Evolutionary conservation across 495 filamentous ascomycete genomes (phyloP).

Genomic region (Xylaria scruposa): DNA sequence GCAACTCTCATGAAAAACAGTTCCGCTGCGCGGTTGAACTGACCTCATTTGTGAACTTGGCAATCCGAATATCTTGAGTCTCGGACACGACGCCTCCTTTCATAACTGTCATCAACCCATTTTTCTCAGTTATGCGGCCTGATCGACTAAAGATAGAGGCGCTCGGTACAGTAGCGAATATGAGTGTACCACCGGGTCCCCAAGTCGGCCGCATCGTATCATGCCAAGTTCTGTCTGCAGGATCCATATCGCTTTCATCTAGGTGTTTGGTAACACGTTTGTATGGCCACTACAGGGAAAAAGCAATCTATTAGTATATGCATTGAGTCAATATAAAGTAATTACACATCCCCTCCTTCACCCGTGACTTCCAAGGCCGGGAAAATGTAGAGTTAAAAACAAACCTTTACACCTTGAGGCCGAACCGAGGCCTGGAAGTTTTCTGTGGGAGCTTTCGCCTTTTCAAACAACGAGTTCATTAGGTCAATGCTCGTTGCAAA

Average conservation of each 20-base stretch:
- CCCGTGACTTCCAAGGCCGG: slow-evolving; percentile 38
- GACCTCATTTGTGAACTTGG: slow-evolving; percentile 58
- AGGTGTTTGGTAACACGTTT: slow-evolving; percentile 74
- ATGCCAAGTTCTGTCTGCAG: slow-evolving; percentile 65
- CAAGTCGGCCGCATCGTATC: slow-evolving; percentile 77
- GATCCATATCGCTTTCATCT: slow-evolving; percentile 63
- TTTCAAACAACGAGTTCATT: slow-evolving; percentile 87
- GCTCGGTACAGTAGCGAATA: slow-evolving; percentile 60
- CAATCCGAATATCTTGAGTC: slow-evolving; percentile 59
- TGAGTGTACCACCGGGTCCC: slow-evolving; percentile 73
- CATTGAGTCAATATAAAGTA: slow-evolving; percentile 38
- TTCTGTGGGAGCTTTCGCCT: slow-evolving; percentile 58
- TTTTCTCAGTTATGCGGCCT: slow-evolving; percentile 34
- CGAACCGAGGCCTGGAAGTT: slow-evolving; percentile 46
- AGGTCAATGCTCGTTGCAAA: slow-evolving; percentile 85
- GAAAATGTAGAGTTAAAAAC: slow-evolving; percentile 50
- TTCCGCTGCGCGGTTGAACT: slow-evolving; percentile 25
- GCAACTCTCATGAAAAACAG: slow-evolving; percentile 16
- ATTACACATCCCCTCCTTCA: slow-evolving; percentile 43
- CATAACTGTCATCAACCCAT: slow-evolving; percentile 40
- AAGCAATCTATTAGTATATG: slow-evolving; percentile 44
- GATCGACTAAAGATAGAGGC: slow-evolving; percentile 44
- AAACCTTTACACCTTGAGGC: slow-evolving; percentile 56
- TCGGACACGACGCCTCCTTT: slow-evolving; percentile 44
- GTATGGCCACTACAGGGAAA: slow-evolving; percentile 80